Evolutionary conservation across 2,329 filamentous ascomycete species (phyloP).

Genomic region (Apiospora rasikravindrae): DNA sequence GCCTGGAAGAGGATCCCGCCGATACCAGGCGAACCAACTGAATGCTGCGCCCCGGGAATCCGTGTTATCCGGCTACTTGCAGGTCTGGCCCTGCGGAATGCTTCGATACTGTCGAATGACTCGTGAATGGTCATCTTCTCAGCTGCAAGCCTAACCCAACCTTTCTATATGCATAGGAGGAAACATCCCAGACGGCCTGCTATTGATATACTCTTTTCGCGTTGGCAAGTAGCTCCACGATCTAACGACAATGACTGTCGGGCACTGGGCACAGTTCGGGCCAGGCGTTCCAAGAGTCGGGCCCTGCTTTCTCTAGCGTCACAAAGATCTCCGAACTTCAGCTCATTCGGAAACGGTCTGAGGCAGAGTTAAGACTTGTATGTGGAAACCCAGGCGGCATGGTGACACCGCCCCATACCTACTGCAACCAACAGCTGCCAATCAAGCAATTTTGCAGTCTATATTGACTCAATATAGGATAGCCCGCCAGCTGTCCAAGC

Average conservation of each 20-base stretch:
- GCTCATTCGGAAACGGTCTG: conserved; percentile 15
- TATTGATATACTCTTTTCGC: not conserved
- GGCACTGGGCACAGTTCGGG: not conserved
- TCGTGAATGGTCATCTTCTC: not conserved
- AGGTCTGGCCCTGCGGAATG: not conserved
- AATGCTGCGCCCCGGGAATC: not conserved
- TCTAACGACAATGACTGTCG: not conserved
- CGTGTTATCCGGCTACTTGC: conserved; percentile 11
- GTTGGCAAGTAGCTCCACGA: not conserved
- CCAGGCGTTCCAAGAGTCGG: conserved; percentile 5
- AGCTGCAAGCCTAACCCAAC: not conserved
- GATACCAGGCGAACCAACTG: not conserved
- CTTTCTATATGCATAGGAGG: not conserved
- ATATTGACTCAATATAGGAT: not conserved
- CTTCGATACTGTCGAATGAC: conserved; percentile 2
- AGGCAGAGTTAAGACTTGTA: conserved; percentile 2
- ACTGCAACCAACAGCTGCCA: not conserved
- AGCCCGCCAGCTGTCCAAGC: not conserved
- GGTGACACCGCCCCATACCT: not conserved
- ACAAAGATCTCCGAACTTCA: not conserved
- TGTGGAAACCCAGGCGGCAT: not conserved
- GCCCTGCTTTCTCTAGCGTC: not conserved
- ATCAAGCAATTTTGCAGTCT: not conserved
- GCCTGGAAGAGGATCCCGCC: not conserved
- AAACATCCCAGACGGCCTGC: not conserved